Evolutionary conservation across 2,329 filamentous ascomycete species (phyloP), one percentile per base, ranked within the genome.

Genomic region (Alternaria atra): DNA sequence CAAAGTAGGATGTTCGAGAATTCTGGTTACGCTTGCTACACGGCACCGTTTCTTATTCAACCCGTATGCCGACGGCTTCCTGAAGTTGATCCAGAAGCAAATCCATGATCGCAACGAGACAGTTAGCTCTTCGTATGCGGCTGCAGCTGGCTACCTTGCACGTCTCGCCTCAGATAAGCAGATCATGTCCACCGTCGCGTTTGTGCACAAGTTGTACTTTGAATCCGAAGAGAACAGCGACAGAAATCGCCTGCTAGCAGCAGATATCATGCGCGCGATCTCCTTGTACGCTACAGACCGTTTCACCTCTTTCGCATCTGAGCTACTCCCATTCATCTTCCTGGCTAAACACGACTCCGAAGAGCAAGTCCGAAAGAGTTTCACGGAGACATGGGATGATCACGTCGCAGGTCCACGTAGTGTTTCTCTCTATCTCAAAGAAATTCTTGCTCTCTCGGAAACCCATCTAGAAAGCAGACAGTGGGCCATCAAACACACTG

Each of bases 61-160:
- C 37, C 89, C 91, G 0, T 89, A 94, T 71, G 90, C 92, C 12
- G 87, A 91, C 64, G 84, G 85, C 8, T 93, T 97, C 71, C 83
- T 97, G 52, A 90, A 89, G 66, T 77, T 93, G 9, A 85, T 97
- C 65, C 88, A 93, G 71, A 94, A 92, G 77, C 88, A 94, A 59
- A 87, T 94, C 1, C 85, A 97, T 51, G 95, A 99, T 76, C 90
- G 91, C 65, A 99, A 99, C 73, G 93, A 97, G 69, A 95, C 96
- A 17, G 94, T 97, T 58, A 94, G 91, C 73, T 90, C 91, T 63
- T 91, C 91, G 2, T 99, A 97, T 76, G 94, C 94, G 20, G 89
- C 89, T 54, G 90, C 94, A 3, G 87, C 93, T 23, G 95, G 94
- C 0, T 98, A 98, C 75, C 84, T 98, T 56, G 85, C 95, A 68